Percentiles rank a stretch among this genome's conserved stretches.
Conservation (phyloP, 257 asterid species). For the Jaltomata sinuosa region DNA sequence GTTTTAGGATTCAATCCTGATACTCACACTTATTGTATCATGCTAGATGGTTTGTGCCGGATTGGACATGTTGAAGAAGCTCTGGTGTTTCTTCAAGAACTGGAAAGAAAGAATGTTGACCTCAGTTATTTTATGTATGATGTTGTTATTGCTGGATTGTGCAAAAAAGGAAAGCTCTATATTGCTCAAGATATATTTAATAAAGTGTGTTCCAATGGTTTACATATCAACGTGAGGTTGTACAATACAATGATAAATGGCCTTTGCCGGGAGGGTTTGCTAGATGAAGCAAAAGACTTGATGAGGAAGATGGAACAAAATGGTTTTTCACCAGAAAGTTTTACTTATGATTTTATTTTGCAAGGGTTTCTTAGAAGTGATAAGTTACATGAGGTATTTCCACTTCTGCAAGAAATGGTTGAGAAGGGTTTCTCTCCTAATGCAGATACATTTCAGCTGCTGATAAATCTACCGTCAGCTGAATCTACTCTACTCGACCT, state of each 20-base stretch:
- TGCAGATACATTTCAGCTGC: too few species aligned
- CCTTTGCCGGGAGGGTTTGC: not conserved
- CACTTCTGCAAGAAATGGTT: too few species aligned
- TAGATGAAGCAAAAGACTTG: not conserved
- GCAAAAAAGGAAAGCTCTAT: not conserved
- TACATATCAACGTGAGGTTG: not conserved
- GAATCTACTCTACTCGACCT: too few species aligned
- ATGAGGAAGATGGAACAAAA: too few species aligned
- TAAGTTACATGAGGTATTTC: too few species aligned
- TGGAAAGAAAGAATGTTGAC: not conserved
- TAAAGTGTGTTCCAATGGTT: not conserved
- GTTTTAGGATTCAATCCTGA: not conserved
- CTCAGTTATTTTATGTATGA: not conserved
- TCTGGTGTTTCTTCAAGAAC: not conserved
- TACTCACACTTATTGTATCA: not conserved
- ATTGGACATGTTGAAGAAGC: not conserved
- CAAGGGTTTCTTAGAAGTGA: too few species aligned
- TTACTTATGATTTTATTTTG: too few species aligned
- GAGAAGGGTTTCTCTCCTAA: too few species aligned
- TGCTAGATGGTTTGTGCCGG: conserved; percentile 1
- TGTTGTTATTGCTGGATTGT: not conserved
- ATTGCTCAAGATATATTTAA: not conserved
- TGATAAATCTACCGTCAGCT: too few species aligned
- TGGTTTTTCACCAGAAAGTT: too few species aligned
- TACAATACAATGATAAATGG: not conserved